Conservation (phyloP, 139 green algal species). For the Micractinium sp. region DNA sequence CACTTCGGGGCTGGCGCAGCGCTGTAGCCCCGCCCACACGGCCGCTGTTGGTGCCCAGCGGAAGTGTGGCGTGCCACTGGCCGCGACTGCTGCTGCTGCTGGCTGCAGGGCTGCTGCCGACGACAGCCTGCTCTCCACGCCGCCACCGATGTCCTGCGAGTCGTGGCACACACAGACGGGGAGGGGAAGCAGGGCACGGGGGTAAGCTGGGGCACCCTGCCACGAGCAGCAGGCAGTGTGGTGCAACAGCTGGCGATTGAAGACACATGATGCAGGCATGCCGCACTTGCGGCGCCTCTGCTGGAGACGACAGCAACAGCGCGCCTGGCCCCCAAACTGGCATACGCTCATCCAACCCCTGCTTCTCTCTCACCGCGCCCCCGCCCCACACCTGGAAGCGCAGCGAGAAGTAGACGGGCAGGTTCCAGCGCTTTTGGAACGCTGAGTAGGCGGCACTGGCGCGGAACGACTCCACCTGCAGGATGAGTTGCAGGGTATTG, state of each 20-base stretch:
- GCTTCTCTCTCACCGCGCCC: too few relatives aligned
- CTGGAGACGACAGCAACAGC: not conserved
- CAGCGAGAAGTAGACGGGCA: conserved; percentile 92
- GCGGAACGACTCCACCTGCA: conserved; percentile 66
- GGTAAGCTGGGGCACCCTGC: too few relatives aligned
- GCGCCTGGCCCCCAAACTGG: not conserved
- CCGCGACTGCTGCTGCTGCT: not conserved
- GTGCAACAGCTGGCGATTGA: too few relatives aligned
- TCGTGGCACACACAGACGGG: not conserved
- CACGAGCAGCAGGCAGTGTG: not conserved
- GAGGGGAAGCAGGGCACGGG: not conserved
- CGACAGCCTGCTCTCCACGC: conserved; percentile 56
- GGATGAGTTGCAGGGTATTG: too few relatives aligned
- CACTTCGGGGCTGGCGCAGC: conserved; percentile 47
- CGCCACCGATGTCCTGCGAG: conserved; percentile 65
- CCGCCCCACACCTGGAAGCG: conserved; percentile 70
- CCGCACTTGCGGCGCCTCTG: not conserved
- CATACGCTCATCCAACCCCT: not conserved
- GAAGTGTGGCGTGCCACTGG: not conserved
- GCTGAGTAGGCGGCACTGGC: conserved; percentile 52
- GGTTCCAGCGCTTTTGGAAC: conserved; percentile 90
- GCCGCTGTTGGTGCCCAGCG: not conserved
- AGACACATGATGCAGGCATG: too few relatives aligned
- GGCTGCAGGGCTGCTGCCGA: not conserved
- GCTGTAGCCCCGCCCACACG: conserved; percentile 35